Evolutionary conservation across 176 grass and related monocot genomes (phyloP).

Genomic region (Hordeum vulgare): DNA sequence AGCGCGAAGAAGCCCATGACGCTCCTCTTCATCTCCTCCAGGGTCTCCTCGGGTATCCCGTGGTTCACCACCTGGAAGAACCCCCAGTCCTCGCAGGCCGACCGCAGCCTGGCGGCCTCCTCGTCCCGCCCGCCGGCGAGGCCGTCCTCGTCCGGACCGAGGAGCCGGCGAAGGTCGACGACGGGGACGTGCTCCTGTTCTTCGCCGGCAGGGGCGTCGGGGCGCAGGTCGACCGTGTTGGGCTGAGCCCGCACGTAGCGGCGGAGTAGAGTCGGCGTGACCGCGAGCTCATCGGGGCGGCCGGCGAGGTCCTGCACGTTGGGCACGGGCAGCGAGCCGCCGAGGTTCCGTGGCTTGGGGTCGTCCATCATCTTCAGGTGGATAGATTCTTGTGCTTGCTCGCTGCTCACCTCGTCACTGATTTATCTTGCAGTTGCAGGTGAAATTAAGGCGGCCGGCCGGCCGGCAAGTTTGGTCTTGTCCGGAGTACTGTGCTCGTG

Average conservation of each 20-base stretch:
- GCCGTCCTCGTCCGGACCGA: background rate
- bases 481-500: background rate
- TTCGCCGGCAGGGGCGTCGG: background rate
- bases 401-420: background rate
- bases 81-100: constrained; percentile 23
- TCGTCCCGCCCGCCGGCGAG: background rate
- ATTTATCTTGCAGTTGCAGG: background rate
- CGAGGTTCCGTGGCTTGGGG: constrained; percentile 6
- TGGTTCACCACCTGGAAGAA: constrained; percentile 33
- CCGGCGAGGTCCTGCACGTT: constrained; percentile 38
- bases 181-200: background rate
- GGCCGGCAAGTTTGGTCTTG: background rate
- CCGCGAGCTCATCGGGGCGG: background rate
- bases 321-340: constrained; percentile 40
- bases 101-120: constrained; percentile 23
- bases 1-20: constrained; percentile 32
- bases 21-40: constrained; percentile 16
- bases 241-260: constrained; percentile 20
- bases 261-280: background rate
- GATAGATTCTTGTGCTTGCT: background rate
- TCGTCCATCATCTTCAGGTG: background rate
- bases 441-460: background rate
- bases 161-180: constrained; percentile 15
- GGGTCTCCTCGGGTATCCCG: constrained; percentile 10
- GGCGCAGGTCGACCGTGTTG: background rate